Conservation (phyloP, 805 yeast species). For the Yarrowia divulgata region DNA sequence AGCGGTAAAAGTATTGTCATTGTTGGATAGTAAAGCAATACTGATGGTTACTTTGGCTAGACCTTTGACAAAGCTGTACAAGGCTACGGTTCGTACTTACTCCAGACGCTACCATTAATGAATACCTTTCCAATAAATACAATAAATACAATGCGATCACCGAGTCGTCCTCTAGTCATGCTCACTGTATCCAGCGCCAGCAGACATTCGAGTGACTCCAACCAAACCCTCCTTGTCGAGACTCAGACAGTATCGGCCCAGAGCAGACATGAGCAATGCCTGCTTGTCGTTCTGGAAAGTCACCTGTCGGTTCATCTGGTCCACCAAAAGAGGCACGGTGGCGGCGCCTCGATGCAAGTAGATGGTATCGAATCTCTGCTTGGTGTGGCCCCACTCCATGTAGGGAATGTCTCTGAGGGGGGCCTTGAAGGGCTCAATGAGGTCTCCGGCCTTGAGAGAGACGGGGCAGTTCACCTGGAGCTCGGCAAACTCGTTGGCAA, state of each 20-base stretch:
- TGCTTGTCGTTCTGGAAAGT: conserved; percentile 32
- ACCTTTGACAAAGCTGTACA: too few relatives aligned
- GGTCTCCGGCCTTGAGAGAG: conserved; percentile 30
- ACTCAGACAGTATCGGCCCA: conserved; percentile 19
- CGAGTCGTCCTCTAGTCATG: background rate
- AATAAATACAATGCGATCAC: conserved; percentile 15
- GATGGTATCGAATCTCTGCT: conserved; percentile 33
- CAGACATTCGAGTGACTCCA: conserved; percentile 30
- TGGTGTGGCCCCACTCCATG: conserved; percentile 35
- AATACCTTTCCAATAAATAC: conserved; percentile 21
- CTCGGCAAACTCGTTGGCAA: conserved; percentile 32
- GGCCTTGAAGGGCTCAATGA: conserved; percentile 29
- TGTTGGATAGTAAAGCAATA: too few relatives aligned
- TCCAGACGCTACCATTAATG: background rate
- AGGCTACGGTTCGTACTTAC: too few relatives aligned
- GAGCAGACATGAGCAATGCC: conserved; percentile 31
- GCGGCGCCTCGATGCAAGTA: conserved; percentile 32
- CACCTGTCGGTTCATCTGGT: conserved; percentile 34
- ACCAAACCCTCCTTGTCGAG: conserved; percentile 31
- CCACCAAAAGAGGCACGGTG: conserved; percentile 27
- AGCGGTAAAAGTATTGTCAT: too few relatives aligned
- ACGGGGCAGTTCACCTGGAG: conserved; percentile 29
- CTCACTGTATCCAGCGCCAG: conserved; percentile 34
- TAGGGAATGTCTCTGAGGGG: conserved; percentile 35
- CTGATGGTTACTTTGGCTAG: too few relatives aligned